Base-by-base conservation (phyloP, 2,329 filamentous ascomycete genomes). In the Fusarium begoniae region DNA sequence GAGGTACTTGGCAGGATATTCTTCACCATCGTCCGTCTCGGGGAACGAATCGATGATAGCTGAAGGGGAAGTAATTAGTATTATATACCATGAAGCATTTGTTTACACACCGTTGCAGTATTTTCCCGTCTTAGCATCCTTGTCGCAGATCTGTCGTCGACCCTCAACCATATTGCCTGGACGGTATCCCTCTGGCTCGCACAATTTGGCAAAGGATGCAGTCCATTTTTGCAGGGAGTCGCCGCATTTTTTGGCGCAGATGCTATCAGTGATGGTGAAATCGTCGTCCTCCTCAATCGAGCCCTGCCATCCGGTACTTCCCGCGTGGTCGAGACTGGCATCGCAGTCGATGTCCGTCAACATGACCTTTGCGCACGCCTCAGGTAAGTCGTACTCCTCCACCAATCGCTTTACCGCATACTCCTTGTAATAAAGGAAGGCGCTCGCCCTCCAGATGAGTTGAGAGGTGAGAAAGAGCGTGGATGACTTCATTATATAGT, bases 91-190 rank as follows among this genome's bases (percentile, higher is more conserved):
- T 0, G 32, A 35, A 8, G 1, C 1, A 35, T 35, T 13, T 35
- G 14, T 35, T 4, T 3, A 63, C 62, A 0, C 2, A 50, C 61
- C 32, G 0, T 67, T 66, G 20, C 64, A 67, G 30, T 67, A 67
- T 41, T 32, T 40, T 8, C 64, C 64, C 0, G 50, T 43, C 28
- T 55, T 44, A 4, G 32, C n/a, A n/a, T 67, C 64, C 18, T 67
- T 67, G 5, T 67, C 64, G 10, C 64, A 67, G 26, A 67, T 47
- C 22, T 67, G 61, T 35, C 24, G 43, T 7, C 50, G 40, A 0
- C 61, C 64, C 13, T 58, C 43, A 1, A 48, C 4, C 44, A 67
- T 58, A 17, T 24, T 44, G 38, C 22, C 22, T 4, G 11, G 14
- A 3, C 15, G 24, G 1, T 12, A n/a, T 12, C 50, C 30, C 32